Conservation (phyloP, 1,139 yeast genomes). For the Tardiomyces depauwii region DNA sequence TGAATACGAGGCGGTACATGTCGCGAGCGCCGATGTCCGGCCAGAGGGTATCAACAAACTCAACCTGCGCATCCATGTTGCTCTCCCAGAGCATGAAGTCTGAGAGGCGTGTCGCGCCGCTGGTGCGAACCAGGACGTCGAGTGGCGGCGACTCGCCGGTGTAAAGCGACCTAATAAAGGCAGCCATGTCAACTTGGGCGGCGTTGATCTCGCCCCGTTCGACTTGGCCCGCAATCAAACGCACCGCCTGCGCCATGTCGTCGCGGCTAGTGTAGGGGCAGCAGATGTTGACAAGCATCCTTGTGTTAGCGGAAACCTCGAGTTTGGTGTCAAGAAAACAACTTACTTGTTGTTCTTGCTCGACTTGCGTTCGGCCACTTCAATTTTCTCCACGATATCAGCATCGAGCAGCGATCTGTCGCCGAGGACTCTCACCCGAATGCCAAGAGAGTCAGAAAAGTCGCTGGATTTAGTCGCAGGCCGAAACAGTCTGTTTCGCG, state of each 20-base stretch:
- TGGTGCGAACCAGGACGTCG: slow-evolving; percentile 75
- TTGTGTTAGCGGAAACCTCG: slow-evolving; percentile 38
- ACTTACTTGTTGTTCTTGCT: neutral
- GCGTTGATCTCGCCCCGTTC: slow-evolving; percentile 18
- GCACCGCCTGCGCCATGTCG: slow-evolving; percentile 69
- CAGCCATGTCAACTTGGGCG: slow-evolving; percentile 33
- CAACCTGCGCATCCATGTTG: slow-evolving; percentile 46
- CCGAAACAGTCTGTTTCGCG: too few species aligned
- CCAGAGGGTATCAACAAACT: slow-evolving; percentile 72
- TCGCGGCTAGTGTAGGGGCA: slow-evolving; percentile 93
- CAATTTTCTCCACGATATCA: slow-evolving; percentile 56
- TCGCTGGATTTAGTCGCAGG: slow-evolving; percentile 40
- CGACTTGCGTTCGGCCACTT: slow-evolving; percentile 39
- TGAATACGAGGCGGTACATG: slow-evolving; percentile 46
- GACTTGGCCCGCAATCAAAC: slow-evolving; percentile 36
- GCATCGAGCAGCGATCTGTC: slow-evolving; percentile 53
- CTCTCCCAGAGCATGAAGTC: slow-evolving; percentile 80
- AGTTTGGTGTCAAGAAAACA: too few species aligned
- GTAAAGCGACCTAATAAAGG: slow-evolving; percentile 46
- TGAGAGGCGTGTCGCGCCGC: slow-evolving; percentile 76
- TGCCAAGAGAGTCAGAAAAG: slow-evolving; percentile 66
- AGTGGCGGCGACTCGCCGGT: slow-evolving; percentile 56
- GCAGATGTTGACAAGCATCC: slow-evolving; percentile 79
- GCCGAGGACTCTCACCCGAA: slow-evolving; percentile 64
- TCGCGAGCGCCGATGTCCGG: slow-evolving; percentile 65